Percentiles rank a stretch among this genome's conserved stretches.
phyloP scores from a whole-genome alignment of 345 rosid species.

The Corchorus capsularis region DNA sequence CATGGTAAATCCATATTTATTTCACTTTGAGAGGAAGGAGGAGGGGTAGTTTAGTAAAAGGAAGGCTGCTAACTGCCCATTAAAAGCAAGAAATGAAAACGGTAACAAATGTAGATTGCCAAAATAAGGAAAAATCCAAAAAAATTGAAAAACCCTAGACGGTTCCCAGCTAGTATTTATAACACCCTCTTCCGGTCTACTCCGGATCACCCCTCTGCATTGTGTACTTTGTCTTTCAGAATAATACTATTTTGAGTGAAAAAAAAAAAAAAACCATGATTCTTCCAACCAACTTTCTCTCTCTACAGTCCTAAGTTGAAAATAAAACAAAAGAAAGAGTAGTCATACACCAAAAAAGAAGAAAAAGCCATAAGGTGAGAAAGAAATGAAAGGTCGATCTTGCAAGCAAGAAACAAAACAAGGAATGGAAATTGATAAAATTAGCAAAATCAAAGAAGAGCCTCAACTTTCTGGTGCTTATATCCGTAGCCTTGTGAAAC shows the following conservation, averaged over 20 bases:
- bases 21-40: too few species aligned
- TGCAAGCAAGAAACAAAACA: constrained; percentile 37
- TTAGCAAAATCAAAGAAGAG: constrained; percentile 36
- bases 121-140: constrained; percentile 58
- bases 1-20: too few species aligned
- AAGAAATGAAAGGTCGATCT: constrained; percentile 52
- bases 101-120: constrained; percentile 47
- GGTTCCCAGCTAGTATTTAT: constrained; percentile 58
- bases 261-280: constrained; percentile 28
- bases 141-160: constrained; percentile 43
- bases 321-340: constrained; percentile 21
- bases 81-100: constrained; percentile 36
- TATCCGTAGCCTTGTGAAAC: constrained; percentile 71
- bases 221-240: constrained; percentile 48
- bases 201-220: constrained; percentile 45
- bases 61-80: constrained; percentile 35
- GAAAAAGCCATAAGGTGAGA: background rate
- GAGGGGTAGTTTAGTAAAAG: constrained; percentile 29
- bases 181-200: constrained; percentile 44
- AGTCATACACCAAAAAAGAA: background rate
- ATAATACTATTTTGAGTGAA: constrained; percentile 23
- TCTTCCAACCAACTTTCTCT: constrained; percentile 32
- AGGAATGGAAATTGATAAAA: constrained; percentile 41
- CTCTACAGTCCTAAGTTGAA: constrained; percentile 22
- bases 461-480: constrained; percentile 74